Base-by-base conservation (phyloP, 495 filamentous ascomycete genomes). In the Patellaria atrata region DNA sequence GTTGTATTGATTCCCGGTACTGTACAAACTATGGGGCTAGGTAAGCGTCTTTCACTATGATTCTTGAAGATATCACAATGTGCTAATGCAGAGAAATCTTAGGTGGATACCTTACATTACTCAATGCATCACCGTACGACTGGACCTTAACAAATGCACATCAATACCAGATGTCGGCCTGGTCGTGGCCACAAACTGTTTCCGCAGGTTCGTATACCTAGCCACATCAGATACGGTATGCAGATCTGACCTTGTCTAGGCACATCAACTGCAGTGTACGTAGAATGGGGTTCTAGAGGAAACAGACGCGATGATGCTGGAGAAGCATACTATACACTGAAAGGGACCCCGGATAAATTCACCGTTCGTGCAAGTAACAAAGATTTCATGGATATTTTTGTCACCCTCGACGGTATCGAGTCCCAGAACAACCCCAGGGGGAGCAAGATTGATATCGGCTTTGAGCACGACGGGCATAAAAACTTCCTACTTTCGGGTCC, bases 121-220 rank as follows among this genome's bases (percentile, higher is more conserved):
- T 50, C 20, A 50, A 50, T 40, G 47, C 38, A 11, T 43, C 43
- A 2, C 47, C 47, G 10, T 35, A 40, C 18, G 43, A 46, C 28
- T 47, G 38, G 43, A 46, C 47, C n/a, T 12, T 46, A 30, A 36
- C 20, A 4, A 18, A 31, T 19, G 32, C 38, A 17, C 47, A 50
- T 30, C 27, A 34, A 3, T 50, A 50, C 18, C 47, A 50, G 27
- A 50, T 50, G 47, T 23, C 28, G 14, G 33, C 38, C 9, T 50
- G 47, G 47, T 32, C 17, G 15, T 50, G 42, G 43, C 47, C 47
- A 13, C 14, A 27, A n/a, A 50, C 43, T 5, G 25, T 50, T 11
- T 18, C 4, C 25, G 36, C 47, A 33, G 47, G 47, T 39, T 33
- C 27, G 17, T n/a, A 16, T 27, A 29, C 15, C 10, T 15, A n/a